These are phyloP conservation scores for Pulveroboletus sp. DNA, from an alignment of 768 basidiomycete species.

Conservation along the genomic window DNA sequence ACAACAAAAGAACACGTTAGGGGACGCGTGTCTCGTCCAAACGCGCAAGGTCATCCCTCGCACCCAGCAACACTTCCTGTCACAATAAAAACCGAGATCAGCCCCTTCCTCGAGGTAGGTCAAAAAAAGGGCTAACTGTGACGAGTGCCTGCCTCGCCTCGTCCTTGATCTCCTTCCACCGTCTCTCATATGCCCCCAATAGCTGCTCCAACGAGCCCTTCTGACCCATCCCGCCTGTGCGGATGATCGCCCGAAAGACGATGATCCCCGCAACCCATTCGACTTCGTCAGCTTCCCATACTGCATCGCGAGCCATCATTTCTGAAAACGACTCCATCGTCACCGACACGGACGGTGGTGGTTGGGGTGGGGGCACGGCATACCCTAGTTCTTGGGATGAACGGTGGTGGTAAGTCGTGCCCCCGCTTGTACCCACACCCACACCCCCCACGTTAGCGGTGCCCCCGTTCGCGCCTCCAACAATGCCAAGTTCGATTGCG, in stretches of 20 bases:
- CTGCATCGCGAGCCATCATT: conserved; percentile 58
- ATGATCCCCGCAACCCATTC: conserved; percentile 66
- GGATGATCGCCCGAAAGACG: conserved; percentile 52
- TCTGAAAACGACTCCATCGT: conserved; percentile 47
- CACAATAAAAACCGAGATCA: not conserved
- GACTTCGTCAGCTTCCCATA: conserved; percentile 63
- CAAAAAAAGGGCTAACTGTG: conserved; percentile 36
- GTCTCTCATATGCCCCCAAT: conserved; percentile 52
- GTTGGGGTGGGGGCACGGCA: conserved; percentile 16
- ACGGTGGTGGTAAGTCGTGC: conserved; percentile 29
- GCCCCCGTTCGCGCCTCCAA: conserved; percentile 17
- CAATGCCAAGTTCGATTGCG: conserved; percentile 54
- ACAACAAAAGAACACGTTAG: too few species aligned
- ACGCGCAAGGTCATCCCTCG: conserved; percentile 50
- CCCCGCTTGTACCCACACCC: conserved; percentile 4
- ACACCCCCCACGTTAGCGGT: not conserved
- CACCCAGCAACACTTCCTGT: conserved; percentile 48
- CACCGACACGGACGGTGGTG: not conserved
- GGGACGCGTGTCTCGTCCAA: conserved; percentile 31
- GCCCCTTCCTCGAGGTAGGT: not conserved
- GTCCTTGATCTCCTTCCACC: conserved; percentile 70
- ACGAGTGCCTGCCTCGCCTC: conserved; percentile 60
- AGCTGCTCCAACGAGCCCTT: conserved; percentile 52
- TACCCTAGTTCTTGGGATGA: conserved; percentile 38
- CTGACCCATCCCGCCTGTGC: conserved; percentile 47